Percentiles rank a stretch among this genome's conserved stretches.
phyloP scores from a whole-genome alignment of 2,329 filamentous ascomycete species.

The Ophiostoma ips region DNA sequence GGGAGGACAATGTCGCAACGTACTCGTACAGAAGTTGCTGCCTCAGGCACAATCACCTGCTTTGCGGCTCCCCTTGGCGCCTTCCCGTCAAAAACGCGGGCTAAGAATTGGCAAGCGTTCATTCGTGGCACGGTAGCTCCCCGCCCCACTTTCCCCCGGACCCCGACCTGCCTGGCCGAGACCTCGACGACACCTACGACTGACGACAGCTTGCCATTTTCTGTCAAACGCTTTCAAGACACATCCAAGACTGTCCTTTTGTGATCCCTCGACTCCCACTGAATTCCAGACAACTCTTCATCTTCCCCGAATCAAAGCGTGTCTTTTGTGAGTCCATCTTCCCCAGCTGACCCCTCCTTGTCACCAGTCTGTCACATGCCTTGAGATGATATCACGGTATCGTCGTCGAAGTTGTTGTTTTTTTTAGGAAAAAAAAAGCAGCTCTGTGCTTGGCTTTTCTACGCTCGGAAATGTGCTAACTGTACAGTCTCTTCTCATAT shows the following conservation, averaged over 20 bases:
- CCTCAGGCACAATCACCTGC: not conserved
- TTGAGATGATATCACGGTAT: too few species aligned
- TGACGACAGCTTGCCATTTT: not conserved
- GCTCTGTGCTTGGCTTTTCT: too few species aligned
- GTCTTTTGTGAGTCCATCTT: too few species aligned
- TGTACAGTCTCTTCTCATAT: not conserved
- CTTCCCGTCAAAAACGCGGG: not conserved
- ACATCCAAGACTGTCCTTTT: not conserved
- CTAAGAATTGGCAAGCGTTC: not conserved
- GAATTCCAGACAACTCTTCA: too few species aligned
- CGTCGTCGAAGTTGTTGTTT: too few species aligned
- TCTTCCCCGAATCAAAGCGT: too few species aligned
- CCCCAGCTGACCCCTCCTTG: too few species aligned
- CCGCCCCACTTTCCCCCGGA: not conserved
- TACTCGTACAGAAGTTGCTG: not conserved
- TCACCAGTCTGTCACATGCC: too few species aligned
- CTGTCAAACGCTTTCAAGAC: too few species aligned
- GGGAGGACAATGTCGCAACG: not conserved
- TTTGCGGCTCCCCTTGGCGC: not conserved
- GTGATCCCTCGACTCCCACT: too few species aligned
- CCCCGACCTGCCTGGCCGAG: not conserved
- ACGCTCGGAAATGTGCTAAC: not conserved
- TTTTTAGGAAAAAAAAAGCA: not conserved
- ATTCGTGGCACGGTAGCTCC: not conserved
- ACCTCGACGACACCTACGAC: not conserved